Evolutionary conservation across 2,329 filamentous ascomycete species (phyloP).

Genomic region (Aspergillaceae sp.): DNA sequence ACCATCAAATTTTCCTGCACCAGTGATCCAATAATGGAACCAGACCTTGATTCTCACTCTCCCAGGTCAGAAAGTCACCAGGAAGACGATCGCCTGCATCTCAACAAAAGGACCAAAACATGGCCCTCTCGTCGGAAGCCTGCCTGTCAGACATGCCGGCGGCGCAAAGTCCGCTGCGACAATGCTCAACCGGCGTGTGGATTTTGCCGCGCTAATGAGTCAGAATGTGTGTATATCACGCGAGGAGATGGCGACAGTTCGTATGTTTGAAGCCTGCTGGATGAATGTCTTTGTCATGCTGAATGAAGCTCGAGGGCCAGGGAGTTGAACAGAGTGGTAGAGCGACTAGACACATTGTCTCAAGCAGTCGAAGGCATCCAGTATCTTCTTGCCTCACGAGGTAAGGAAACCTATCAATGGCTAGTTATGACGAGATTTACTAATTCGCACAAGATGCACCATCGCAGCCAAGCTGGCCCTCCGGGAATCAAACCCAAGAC

Average conservation of each 20-base stretch:
- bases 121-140: slow-evolving; percentile 5
- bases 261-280: slow-evolving; percentile 3
- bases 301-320: slow-evolving; percentile 3
- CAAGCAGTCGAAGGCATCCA: slow-evolving; percentile 2
- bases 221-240: slow-evolving; percentile 14
- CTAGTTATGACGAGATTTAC: neutral
- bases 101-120: neutral
- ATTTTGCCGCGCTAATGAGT: slow-evolving; percentile 11
- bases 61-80: neutral
- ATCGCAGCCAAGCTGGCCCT: neutral
- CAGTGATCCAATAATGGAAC: neutral
- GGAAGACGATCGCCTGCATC: neutral
- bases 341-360: slow-evolving; percentile 11
- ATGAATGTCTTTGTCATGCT: neutral
- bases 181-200: slow-evolving; percentile 14
- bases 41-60: neutral
- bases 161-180: slow-evolving; percentile 21
- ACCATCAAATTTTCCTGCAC: neutral
- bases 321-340: slow-evolving; percentile 8
- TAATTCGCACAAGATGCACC: neutral
- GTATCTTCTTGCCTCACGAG: neutral
- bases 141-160: slow-evolving; percentile 20
- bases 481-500: neutral
- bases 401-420: neutral
- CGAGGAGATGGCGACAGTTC: slow-evolving; percentile 1